Percentiles rank a stretch among this genome's conserved stretches.
Evolutionary conservation across 257 asterid genomes (phyloP).

Genomic region (Solanum pimpinellifolium): DNA sequence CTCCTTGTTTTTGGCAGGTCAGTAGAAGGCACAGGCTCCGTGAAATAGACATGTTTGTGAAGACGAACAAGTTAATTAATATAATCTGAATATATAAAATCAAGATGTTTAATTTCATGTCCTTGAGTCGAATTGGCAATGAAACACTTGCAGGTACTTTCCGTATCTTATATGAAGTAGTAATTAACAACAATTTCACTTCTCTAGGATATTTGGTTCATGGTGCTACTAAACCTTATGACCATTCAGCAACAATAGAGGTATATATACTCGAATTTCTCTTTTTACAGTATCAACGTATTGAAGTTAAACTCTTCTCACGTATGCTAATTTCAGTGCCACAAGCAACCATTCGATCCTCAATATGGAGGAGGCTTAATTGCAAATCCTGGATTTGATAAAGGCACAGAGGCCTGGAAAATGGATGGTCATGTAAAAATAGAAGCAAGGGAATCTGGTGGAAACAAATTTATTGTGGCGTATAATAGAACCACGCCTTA

Average conservation of each 20-base stretch:
- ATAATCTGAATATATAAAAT: background rate
- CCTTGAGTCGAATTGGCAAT: background rate
- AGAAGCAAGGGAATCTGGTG: conserved; percentile 1
- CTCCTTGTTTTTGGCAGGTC: background rate
- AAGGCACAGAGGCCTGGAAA: conserved; percentile 15
- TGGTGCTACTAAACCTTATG: background rate
- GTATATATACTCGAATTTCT: background rate
- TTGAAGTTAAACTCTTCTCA: background rate
- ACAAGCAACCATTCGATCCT: conserved; percentile 22
- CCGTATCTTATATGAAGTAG: background rate
- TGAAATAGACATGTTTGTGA: background rate
- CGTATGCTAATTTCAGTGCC: conserved; percentile 16
- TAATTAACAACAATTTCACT: background rate
- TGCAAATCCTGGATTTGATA: conserved; percentile 13
- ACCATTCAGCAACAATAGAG: background rate
- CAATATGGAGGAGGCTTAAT: conserved; percentile 33
- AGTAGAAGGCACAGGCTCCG: background rate
- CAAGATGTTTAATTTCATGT: background rate
- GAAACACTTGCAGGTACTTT: background rate
- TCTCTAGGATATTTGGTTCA: background rate
- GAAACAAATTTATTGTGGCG: conserved; percentile 26
- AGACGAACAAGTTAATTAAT: background rate
- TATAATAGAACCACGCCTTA: conserved; percentile 10
- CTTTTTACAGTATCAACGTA: background rate
- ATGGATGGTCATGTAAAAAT: conserved; percentile 13